Conservation (phyloP, 2,329 filamentous ascomycete species). For the Colletotrichum trifolii region DNA sequence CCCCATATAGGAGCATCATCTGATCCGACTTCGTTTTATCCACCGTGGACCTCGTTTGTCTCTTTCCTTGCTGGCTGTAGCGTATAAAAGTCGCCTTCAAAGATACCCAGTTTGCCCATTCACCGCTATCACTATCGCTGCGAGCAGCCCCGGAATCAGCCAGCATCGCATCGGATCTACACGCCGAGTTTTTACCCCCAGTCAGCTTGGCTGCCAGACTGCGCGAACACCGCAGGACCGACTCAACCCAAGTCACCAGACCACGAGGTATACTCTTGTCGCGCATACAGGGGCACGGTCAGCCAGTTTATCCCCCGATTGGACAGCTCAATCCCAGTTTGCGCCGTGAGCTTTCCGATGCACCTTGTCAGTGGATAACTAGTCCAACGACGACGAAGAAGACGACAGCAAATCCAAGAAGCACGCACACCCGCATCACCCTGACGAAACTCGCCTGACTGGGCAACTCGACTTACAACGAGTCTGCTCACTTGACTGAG, state of each 20-base stretch:
- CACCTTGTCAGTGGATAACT: slow-evolving; percentile 23
- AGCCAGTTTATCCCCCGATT: slow-evolving; percentile 30
- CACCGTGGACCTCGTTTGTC: slow-evolving; percentile 28
- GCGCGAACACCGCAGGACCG: neutral
- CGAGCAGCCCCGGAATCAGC: slow-evolving; percentile 17
- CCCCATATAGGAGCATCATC: slow-evolving; percentile 21
- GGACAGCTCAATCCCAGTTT: slow-evolving; percentile 13
- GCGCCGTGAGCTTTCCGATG: slow-evolving; percentile 21
- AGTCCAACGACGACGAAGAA: slow-evolving; percentile 28
- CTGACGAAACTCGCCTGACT: slow-evolving; percentile 30
- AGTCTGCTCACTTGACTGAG: slow-evolving; percentile 31
- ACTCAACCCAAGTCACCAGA: slow-evolving; percentile 16
- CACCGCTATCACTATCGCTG: slow-evolving; percentile 21
- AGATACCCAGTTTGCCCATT: slow-evolving; percentile 11
- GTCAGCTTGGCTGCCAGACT: slow-evolving; percentile 2
- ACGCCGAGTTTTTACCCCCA: slow-evolving; percentile 23
- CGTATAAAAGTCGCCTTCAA: too few relatives aligned
- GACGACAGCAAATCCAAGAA: slow-evolving; percentile 26
- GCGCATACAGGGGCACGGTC: slow-evolving; percentile 28
- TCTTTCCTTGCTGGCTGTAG: slow-evolving; percentile 1
- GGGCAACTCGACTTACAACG: slow-evolving; percentile 32
- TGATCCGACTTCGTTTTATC: slow-evolving; percentile 28
- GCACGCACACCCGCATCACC: slow-evolving; percentile 33
- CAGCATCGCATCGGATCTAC: slow-evolving; percentile 33
- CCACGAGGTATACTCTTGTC: slow-evolving; percentile 17